These are phyloP conservation scores for Lagenaria siceraria DNA, from an alignment of 306 rosid genomes.

Conservation along the genomic window DNA sequence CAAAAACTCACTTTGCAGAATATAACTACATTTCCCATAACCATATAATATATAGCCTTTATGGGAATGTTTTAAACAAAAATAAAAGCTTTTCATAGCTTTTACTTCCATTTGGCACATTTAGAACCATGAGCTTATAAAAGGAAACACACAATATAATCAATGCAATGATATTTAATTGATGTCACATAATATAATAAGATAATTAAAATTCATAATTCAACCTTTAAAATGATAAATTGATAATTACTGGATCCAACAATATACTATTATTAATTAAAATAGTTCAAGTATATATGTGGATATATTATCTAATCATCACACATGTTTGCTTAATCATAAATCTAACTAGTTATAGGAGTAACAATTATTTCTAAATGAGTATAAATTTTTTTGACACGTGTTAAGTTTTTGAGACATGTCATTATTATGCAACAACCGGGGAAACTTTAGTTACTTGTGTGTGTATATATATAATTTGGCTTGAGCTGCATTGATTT, in stretches of 20 bases:
- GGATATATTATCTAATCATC: not conserved
- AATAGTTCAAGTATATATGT: no score
- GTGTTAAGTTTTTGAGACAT: not conserved
- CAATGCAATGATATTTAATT: not conserved
- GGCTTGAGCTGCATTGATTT: not conserved
- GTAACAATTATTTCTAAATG: no score
- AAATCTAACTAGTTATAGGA: not conserved
- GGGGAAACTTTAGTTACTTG: not conserved
- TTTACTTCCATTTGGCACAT: not conserved
- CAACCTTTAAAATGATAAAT: no score
- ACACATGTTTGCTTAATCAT: not conserved
- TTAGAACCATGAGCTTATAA: not conserved
- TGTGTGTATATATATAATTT: not conserved
- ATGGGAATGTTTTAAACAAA: not conserved
- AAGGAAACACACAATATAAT: not conserved
- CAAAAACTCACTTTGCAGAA: conserved; percentile 5
- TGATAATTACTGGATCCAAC: no score
- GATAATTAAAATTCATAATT: no score
- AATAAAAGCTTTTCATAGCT: not conserved
- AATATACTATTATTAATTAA: no score
- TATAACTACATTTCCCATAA: not conserved
- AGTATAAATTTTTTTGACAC: not conserved
- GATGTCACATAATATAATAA: no score
- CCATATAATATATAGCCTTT: not conserved
- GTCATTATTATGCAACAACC: not conserved